Base-by-base conservation (phyloP, 2,329 filamentous ascomycete species). In the Fusarium duplospermum region DNA sequence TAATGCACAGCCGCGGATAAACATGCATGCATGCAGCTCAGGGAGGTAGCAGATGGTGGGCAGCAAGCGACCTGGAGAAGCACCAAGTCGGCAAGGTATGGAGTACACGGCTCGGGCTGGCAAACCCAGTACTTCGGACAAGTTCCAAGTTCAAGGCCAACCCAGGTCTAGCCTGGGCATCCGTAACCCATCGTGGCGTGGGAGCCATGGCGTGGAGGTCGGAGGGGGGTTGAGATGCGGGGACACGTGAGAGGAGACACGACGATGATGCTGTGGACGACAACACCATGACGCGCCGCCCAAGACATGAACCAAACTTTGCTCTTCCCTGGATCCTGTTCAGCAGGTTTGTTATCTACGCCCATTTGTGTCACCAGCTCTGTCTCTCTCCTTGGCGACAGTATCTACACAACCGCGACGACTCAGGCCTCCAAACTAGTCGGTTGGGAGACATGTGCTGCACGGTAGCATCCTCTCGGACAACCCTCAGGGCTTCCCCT, bases 1-100 rank as follows among this genome's bases (percentile, higher is more conserved):
- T 57, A 69, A 79, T 77, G 77, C 76, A 75, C 76, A 69, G 71
- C 74, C 72, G 66, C 74, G 77, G 77, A 76, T 77, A 78, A 78
- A 78, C 59, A 74, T 73, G 72, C 72, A 75, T 70, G 70, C 62
- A 75, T 70, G 70, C 62, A 67, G 66, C 69, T 69, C 65, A 73
- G 69, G 75, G 72, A 75, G 69, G 70, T 59, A 70, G 67, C 60
- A 71, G 66, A 72, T 70, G 75, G 76, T 77, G 76, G 76, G 70
- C 65, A 73, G 50, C 68, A 69, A 70, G 70, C 66, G 56, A 67
- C 56, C 47, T 71, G 42, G 67, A 63, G 35, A 59, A 50, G 54
- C 52, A 66, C 52, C 40, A n/a, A 50, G 45, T 29, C 22, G 45
- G 45, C 60, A 63, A 71, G 66, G 68, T 56, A 74, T 52, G 52